These are phyloP conservation scores for Epichloe uncinata DNA, from an alignment of 2,329 filamentous ascomycete species.

Conservation along the genomic window DNA sequence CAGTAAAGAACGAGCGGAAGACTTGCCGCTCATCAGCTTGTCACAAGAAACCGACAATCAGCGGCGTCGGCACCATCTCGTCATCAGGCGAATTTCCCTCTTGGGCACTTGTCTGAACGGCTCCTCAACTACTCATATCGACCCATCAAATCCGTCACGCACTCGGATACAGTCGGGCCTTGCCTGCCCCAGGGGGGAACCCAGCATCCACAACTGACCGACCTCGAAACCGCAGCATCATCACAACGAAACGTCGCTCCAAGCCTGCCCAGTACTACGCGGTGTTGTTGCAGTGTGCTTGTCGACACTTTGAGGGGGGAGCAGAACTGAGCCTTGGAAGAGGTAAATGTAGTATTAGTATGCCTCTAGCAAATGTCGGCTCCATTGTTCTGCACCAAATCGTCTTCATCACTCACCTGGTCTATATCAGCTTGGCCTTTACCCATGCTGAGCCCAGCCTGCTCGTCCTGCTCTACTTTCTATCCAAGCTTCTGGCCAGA, in stretches of 20 bases:
- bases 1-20: too few species aligned
- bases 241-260: not conserved
- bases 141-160: not conserved
- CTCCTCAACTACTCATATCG: too few species aligned
- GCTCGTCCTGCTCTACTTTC: constrained; percentile 32
- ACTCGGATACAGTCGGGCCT: not conserved
- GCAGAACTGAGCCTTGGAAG: too few species aligned
- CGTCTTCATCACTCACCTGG: constrained; percentile 39
- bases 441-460: constrained; percentile 33
- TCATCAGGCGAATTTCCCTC: too few species aligned
- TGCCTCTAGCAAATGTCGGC: constrained; percentile 39
- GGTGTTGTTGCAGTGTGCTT: not conserved
- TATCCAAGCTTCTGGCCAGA: constrained; percentile 33
- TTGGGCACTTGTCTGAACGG: too few species aligned
- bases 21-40: too few species aligned
- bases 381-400: constrained; percentile 37
- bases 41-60: too few species aligned
- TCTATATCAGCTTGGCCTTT: constrained; percentile 39
- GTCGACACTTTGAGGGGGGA: not conserved
- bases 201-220: not conserved
- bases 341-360: constrained; percentile 14
- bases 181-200: not conserved
- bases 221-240: not conserved
- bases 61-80: too few species aligned
- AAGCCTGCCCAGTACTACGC: not conserved